Percentiles rank a stretch among this genome's conserved stretches.
Evolutionary conservation across 129 eudicot species (phyloP).

Genomic region (Oenanthe sinensis): DNA sequence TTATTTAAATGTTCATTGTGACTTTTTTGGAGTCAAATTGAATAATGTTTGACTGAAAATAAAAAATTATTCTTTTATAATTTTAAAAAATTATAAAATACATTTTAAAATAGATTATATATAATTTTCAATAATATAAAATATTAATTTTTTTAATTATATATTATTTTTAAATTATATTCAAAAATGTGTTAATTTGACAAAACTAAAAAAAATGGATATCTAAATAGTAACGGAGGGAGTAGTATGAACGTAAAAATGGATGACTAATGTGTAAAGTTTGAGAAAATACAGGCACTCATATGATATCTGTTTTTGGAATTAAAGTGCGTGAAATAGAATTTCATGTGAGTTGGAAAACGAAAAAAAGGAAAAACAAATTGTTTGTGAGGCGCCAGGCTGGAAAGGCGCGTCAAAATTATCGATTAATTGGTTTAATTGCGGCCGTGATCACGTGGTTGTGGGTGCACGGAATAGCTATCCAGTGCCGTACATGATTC

Average conservation of each 20-base stretch:
- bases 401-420: conserved; percentile 3
- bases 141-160: too few relatives aligned
- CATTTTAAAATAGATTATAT: too few relatives aligned
- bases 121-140: too few relatives aligned
- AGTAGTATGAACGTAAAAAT: background rate
- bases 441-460: background rate
- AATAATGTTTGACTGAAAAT: too few relatives aligned
- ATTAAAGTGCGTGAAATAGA: background rate
- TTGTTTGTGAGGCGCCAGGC: conserved; percentile 5
- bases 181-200: too few relatives aligned
- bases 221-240: too few relatives aligned
- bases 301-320: background rate
- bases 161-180: too few relatives aligned
- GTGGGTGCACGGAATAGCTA: background rate
- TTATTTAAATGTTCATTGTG: too few relatives aligned
- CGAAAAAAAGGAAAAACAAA: background rate
- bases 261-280: background rate
- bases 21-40: too few relatives aligned
- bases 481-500: background rate
- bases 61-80: too few relatives aligned
- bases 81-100: too few relatives aligned
- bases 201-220: too few relatives aligned
- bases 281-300: background rate
- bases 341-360: background rate
- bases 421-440: background rate